A percentile compares a stretch with the other conserved stretches of the same genome.
Conservation (phyloP, 148 eudicot genomes). For the Mesembryanthemum crystallinum region DNA sequence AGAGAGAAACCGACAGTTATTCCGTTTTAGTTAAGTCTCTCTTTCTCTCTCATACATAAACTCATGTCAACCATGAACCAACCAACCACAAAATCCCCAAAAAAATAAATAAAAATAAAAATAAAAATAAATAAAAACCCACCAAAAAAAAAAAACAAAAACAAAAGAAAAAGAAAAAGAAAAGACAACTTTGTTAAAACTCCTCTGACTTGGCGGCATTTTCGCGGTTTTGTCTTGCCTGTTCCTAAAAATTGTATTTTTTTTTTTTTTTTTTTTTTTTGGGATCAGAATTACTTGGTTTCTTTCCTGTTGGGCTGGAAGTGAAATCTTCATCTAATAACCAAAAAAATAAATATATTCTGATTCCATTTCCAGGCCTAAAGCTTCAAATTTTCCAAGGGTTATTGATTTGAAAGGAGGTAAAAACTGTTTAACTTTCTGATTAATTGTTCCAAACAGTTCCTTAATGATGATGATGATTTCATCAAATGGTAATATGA, state of each 20-base stretch:
- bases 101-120: too few species aligned
- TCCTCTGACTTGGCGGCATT: conserved; percentile 7
- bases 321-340: neutral
- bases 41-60: neutral
- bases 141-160: too few species aligned
- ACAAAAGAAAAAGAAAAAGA: too few species aligned
- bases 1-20: conserved; percentile 20
- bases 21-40: conserved; percentile 15
- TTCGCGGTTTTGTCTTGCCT: neutral
- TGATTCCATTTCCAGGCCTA: neutral
- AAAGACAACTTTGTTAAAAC: conserved; percentile 10
- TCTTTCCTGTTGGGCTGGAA: neutral
- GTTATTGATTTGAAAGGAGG: neutral
- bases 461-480: neutral
- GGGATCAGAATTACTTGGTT: neutral
- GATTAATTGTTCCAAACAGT: too few species aligned
- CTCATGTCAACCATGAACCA: neutral
- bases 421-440: neutral
- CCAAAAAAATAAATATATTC: neutral
- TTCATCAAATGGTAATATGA: neutral
- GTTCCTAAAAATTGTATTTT: neutral
- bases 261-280: neutral
- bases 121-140: too few species aligned
- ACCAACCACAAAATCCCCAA: neutral
- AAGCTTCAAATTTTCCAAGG: neutral